Evolutionary conservation across 2,329 filamentous ascomycete genomes (phyloP).

Genomic region (Niveomyces coronatus): DNA sequence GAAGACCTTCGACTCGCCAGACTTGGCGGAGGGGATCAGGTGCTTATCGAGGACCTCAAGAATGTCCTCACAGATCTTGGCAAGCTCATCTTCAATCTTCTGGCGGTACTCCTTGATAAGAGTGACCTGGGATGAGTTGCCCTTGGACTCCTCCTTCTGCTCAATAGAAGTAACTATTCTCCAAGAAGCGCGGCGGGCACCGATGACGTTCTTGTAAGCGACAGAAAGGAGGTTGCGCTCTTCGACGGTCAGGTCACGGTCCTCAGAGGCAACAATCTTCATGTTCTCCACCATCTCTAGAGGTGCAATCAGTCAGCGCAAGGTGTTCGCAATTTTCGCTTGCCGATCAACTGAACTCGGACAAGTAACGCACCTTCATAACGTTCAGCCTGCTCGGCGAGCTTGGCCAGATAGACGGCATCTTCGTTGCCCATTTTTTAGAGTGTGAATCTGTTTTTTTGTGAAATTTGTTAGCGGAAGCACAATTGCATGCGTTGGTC

Average conservation of each 20-base stretch:
- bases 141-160: constrained; percentile 99
- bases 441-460: constrained; percentile 16
- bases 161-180: constrained; percentile 97
- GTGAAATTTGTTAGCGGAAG: constrained; percentile 17
- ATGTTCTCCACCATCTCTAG: constrained; percentile 99
- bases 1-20: constrained; percentile 97
- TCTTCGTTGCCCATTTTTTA: constrained; percentile 97
- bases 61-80: constrained; percentile 96
- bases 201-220: constrained; percentile 99
- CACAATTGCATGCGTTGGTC: constrained; percentile 10
- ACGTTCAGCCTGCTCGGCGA: constrained; percentile 99
- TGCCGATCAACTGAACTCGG: neutral
- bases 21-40: constrained; percentile 88
- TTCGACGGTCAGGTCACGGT: constrained; percentile 76
- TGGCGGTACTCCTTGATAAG: constrained; percentile 97
- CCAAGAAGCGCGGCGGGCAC: constrained; percentile 93
- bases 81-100: constrained; percentile 95
- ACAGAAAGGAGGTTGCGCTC: constrained; percentile 96
- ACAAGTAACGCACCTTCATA: constrained; percentile 73
- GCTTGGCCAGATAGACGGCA: constrained; percentile 98
- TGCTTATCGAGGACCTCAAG: constrained; percentile 89
- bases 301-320: constrained; percentile 17
- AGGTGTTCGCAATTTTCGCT: constrained; percentile 2
- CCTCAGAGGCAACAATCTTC: constrained; percentile 91
- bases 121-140: constrained; percentile 79